These are phyloP conservation scores for Cupressus sempervirens DNA, from an alignment of 75 land plant genomes.

Conservation along the genomic window DNA sequence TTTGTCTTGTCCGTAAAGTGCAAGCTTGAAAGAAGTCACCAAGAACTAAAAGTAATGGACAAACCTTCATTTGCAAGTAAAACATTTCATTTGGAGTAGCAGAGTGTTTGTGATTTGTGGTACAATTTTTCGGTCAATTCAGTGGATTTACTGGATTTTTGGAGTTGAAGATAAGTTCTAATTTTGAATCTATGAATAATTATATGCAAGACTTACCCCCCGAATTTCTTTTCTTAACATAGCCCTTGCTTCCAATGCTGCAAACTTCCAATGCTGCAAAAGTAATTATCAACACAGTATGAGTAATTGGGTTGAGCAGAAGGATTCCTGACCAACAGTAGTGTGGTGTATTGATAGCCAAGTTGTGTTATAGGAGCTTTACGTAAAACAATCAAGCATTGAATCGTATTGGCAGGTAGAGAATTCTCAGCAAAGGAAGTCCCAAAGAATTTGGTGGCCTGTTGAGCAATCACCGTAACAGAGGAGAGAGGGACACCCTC, in stretches of 20 bases:
- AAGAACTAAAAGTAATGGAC: neutral
- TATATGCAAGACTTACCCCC: neutral
- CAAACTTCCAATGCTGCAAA: no score
- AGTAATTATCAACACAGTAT: neutral
- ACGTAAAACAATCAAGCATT: no score
- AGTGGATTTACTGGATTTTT: no score
- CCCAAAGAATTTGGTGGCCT: no score
- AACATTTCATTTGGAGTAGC: no score
- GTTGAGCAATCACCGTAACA: no score
- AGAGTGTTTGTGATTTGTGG: no score
- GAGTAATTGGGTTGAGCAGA: neutral
- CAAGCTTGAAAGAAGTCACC: neutral
- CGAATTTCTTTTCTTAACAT: neutral
- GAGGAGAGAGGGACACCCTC: no score
- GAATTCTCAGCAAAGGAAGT: no score
- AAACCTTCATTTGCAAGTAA: no score
- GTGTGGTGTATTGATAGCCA: neutral
- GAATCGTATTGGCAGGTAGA: no score
- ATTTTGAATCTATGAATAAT: neutral
- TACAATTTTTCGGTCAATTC: no score
- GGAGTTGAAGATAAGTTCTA: neutral
- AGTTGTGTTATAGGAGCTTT: neutral
- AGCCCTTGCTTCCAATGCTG: neutral
- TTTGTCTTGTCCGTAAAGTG: neutral
- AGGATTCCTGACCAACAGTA: neutral